Conservation (phyloP, 2,329 filamentous ascomycete species). For the Coniochaeta ligniaria region DNA sequence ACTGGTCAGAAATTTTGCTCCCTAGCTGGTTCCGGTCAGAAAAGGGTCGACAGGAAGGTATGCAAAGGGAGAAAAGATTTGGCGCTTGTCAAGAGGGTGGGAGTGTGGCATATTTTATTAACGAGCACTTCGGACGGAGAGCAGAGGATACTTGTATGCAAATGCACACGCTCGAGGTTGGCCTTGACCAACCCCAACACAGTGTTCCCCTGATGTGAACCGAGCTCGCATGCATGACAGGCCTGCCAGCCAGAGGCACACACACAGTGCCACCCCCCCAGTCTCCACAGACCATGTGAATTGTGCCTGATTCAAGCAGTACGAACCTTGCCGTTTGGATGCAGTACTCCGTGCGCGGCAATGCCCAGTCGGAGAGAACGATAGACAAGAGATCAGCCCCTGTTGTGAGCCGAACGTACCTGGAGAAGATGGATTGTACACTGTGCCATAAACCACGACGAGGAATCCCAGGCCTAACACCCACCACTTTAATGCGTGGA, state of each 20-base stretch:
- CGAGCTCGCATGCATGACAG: conserved; percentile 1
- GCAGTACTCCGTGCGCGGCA: neutral
- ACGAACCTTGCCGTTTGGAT: neutral
- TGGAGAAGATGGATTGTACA: neutral
- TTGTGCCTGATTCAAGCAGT: neutral
- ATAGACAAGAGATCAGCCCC: neutral
- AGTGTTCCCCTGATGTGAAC: conserved; percentile 1
- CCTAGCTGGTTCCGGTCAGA: conserved; percentile 1
- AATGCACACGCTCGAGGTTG: neutral
- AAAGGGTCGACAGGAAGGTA: neutral
- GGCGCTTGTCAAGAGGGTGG: neutral
- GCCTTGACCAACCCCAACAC: neutral
- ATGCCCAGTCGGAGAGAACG: neutral
- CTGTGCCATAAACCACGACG: neutral
- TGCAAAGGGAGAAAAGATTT: neutral
- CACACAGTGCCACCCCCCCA: too few relatives aligned
- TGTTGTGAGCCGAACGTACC: neutral
- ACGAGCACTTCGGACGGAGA: neutral
- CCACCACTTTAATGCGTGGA: neutral
- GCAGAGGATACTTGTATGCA: neutral
- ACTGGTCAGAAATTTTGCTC: neutral
- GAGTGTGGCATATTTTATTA: neutral
- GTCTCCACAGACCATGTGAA: neutral
- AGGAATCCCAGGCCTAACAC: neutral
- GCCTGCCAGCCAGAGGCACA: neutral